Conservation (phyloP, 768 basidiomycete genomes). For the Kwoniella heveanensis region DNA sequence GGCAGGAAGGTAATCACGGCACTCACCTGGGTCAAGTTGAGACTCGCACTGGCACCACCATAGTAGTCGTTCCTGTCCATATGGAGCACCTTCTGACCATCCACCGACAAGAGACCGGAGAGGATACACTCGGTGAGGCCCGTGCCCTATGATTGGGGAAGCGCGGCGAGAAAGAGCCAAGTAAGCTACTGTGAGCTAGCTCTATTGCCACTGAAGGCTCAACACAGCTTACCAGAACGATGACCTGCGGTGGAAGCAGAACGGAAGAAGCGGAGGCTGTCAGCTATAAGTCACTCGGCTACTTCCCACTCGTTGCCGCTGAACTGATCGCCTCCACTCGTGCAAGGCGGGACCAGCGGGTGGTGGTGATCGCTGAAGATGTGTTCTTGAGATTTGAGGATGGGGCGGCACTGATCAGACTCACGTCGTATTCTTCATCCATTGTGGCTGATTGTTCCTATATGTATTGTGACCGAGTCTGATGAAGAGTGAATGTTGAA, state of each 20-base stretch:
- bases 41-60: constrained; percentile 92
- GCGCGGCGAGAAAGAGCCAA: constrained; percentile 55
- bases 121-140: constrained; percentile 98
- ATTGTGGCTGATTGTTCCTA: constrained; percentile 59
- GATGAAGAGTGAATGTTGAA: too few species aligned
- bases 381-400: too few species aligned
- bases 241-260: constrained; percentile 37
- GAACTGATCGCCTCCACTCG: not conserved
- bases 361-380: too few species aligned
- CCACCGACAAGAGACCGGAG: constrained; percentile 95
- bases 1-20: not conserved
- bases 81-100: constrained; percentile 99
- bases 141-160: constrained; percentile 69
- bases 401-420: too few species aligned
- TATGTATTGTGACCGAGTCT: not conserved
- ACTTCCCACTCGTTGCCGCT: not conserved
- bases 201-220: too few species aligned
- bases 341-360: not conserved
- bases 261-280: not conserved
- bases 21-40: constrained; percentile 92
- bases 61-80: constrained; percentile 88
- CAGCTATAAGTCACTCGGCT: not conserved
- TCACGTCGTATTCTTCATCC: constrained; percentile 99
- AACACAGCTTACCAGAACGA: constrained; percentile 47
- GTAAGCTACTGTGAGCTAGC: constrained; percentile 38